Base-by-base conservation (phyloP, 2,329 filamentous ascomycete genomes). In the Aspergillus neotritici region DNA sequence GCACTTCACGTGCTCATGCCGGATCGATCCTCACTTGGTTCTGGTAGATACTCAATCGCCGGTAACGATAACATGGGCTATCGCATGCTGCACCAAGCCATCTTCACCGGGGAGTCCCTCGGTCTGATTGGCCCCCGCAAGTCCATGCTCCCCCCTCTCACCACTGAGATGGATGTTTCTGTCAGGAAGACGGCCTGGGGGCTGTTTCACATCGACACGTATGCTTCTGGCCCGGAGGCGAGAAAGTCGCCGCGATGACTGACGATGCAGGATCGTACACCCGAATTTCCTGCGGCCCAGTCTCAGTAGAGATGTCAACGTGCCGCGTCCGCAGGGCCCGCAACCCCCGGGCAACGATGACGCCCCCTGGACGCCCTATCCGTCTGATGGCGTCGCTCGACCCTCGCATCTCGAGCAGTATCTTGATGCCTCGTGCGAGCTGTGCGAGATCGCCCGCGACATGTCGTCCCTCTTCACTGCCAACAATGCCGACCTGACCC, bases 121-220 rank as follows among this genome's bases (percentile, higher is more conserved):
- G 64, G 63, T 0, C 44, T 67, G 28, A 52, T 65, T 13, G 61
- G 61, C 2, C 53, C 50, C 3, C 52, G 56, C 31, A 53, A 50
- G 2, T 48, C 51, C 1, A 39, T 41, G 12, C 43, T 59, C 2
- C 50, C 56, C 5, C 52, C 52, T 5, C 50, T 55, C 7, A 34
- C 54, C 5, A 57, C 62, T 0, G 31, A 44, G 3, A 60, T 64
- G 57, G 54, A 60, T 31, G 43, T 44, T 5, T 66, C 63, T 3
- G 43, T 58, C 36, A 57, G 52, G 37, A 51, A 57, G 37, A 64
- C 63, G 5, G 61, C 62, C 1, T 67, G 65, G 65, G 65, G 65
- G 1, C 34, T 68, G 14, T 67, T 65, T 32, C 62, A 67, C 32
- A 55, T 66, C 28, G 65, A 68, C 34, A 66, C 65, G 65, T 67